phyloP scores from a whole-genome alignment of 1,284 basidiomycete genomes.

The Pseudozyma sp. region DNA sequence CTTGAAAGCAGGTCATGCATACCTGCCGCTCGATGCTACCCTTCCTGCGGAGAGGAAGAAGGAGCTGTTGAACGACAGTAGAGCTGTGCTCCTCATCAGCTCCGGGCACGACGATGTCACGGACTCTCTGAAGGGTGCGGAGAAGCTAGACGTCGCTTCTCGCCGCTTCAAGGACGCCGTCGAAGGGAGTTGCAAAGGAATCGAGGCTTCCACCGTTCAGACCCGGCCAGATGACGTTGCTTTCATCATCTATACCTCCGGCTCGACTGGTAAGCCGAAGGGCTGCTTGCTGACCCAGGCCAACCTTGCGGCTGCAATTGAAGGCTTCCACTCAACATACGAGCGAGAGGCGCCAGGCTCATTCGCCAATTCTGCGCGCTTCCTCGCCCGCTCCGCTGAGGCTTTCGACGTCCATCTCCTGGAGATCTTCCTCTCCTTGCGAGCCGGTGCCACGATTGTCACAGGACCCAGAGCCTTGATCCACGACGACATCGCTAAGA shows the following conservation, averaged over 20 bases:
- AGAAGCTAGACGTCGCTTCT: slow-evolving; percentile 23
- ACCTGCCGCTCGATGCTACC: slow-evolving; percentile 67
- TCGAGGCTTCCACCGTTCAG: not conserved
- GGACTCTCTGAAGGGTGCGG: not conserved
- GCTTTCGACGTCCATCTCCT: slow-evolving; percentile 68
- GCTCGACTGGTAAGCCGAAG: slow-evolving; percentile 64
- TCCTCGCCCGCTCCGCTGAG: slow-evolving; percentile 65
- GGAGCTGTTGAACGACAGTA: slow-evolving; percentile 59
- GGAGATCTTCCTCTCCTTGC: slow-evolving; percentile 65
- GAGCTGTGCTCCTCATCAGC: slow-evolving; percentile 44
- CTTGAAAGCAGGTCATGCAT: slow-evolving; percentile 57
- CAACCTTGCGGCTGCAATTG: slow-evolving; percentile 59
- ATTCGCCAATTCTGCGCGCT: slow-evolving; percentile 43
- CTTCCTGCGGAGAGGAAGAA: slow-evolving; percentile 63
- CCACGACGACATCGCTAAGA: slow-evolving; percentile 61
- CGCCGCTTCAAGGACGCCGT: slow-evolving; percentile 7
- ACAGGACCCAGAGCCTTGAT: slow-evolving; percentile 59
- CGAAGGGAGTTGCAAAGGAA: not conserved
- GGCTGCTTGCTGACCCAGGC: slow-evolving; percentile 58
- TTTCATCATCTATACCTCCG: slow-evolving; percentile 67
- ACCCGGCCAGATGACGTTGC: slow-evolving; percentile 42
- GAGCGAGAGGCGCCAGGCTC: slow-evolving; percentile 53
- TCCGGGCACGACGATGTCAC: slow-evolving; percentile 11
- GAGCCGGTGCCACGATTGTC: slow-evolving; percentile 63
- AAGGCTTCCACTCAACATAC: slow-evolving; percentile 48